Base-by-base conservation (phyloP, 2,329 filamentous ascomycete species). In the Pleoardoris graminearum region DNA sequence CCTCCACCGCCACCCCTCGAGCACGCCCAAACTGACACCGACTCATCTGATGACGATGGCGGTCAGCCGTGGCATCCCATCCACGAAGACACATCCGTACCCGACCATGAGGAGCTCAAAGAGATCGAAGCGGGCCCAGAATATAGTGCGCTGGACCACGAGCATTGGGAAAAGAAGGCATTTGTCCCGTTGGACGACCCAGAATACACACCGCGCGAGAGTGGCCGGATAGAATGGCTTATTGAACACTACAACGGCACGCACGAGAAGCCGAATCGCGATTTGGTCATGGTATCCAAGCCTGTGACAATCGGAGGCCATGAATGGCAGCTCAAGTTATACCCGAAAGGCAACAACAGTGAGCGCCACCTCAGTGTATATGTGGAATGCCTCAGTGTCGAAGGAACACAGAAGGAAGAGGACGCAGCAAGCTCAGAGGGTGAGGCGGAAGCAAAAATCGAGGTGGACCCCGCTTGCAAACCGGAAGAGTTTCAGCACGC, bases 281-380 rank as follows among this genome's bases (percentile, higher is more conserved):
- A 80, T 32, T 76, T 79, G 35, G 74, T 86, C 57, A 83, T 86
- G 79, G 80, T 79, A 25, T 86, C 84, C 5, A 81, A 78, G 0
- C 65, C 77, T 5, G 80, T 83, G 10, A 78, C 71, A 22, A 75
- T 86, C 51, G 84, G 82, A 17, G 83, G 82, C 17, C 80, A 82
- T 55, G 83, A 85, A 65, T 87, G 84, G 84, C 83, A 80, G 50
- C 82, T 87, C 73, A 86, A 86, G 67, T 83, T 86, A 64, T 86
- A 83, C 59, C 84, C 84, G 2, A 78, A 79, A 38, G 84, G 84
- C 17, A 85, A 86, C 61, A 79, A 81, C 57, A 79, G 80, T 2
- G 78, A 80, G n/a, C n/a, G n/a, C 33, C 81, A 81, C 27, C 66
- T 86, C 47, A 85, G 83, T 58, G 76, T 85, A 21, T 87, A 86